These are phyloP conservation scores for Dendrobium officinale DNA, from an alignment of 106 monocot species.

Conservation along the genomic window DNA sequence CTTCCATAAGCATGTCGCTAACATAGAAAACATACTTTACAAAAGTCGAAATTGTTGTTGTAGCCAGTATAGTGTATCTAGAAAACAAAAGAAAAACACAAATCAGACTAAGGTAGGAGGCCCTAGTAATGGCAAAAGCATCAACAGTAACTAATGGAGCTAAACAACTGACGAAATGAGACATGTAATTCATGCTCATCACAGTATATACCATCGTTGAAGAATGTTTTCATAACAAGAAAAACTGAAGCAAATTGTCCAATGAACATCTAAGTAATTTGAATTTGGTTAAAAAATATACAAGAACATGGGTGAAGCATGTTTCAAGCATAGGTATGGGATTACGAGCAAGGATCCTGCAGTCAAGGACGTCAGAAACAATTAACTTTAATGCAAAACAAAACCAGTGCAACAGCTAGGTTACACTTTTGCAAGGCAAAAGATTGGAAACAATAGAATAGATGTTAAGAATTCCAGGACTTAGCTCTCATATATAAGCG, in stretches of 20 bases:
- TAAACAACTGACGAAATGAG: not conserved
- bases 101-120: not conserved
- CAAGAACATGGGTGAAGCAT: not conserved
- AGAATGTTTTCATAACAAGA: not conserved
- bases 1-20: conserved; percentile 90
- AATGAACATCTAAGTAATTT: not conserved
- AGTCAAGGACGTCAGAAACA: not conserved
- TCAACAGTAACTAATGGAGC: not conserved
- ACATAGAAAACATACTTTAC: conserved; percentile 88
- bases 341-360: not conserved
- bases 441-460: not conserved
- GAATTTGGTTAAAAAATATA: not conserved
- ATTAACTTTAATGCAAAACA: not conserved
- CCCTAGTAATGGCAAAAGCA: not conserved
- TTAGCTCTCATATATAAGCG: not conserved
- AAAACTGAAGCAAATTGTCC: not conserved
- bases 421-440: not conserved
- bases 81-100: conserved; percentile 9
- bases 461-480: not conserved
- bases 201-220: not conserved
- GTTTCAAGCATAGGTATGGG: not conserved
- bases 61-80: conserved; percentile 89
- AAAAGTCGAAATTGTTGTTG: conserved; percentile 71
- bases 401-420: not conserved
- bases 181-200: not conserved